A percentile compares a stretch with the other conserved stretches of the same genome.
Conservation (phyloP, 108 stramenopile species). For the Pseudonitzschia multistriata region DNA sequence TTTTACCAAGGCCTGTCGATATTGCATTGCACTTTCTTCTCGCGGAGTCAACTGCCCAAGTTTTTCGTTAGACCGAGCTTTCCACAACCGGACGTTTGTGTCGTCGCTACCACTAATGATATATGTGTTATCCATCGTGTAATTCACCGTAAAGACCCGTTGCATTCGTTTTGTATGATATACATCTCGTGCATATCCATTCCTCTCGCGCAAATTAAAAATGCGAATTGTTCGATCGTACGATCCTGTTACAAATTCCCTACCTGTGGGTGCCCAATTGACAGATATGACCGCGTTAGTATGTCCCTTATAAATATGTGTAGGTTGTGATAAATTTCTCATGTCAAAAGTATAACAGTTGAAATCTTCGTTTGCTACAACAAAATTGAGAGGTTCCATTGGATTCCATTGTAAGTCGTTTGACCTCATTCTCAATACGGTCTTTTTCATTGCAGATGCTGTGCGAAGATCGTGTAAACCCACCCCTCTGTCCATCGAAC, state of each 20-base stretch:
- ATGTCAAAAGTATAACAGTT: constrained; percentile 97
- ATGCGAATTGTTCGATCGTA: constrained; percentile 97
- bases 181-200: constrained; percentile 77
- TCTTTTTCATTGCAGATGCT: constrained; percentile 85
- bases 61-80: constrained; percentile 89
- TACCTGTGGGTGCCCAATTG: constrained; percentile 94
- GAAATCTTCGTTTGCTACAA: constrained; percentile 94
- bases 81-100: constrained; percentile 97
- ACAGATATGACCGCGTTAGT: constrained; percentile 94
- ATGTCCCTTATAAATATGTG: constrained; percentile 96
- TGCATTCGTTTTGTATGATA: constrained; percentile 99
- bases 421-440: constrained; percentile 86
- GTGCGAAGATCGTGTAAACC: constrained; percentile 93
- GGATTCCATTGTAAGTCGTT: constrained; percentile 99
- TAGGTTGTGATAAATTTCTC: constrained; percentile 85
- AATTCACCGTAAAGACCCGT: constrained; percentile 93
- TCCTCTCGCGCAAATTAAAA: constrained; percentile 59
- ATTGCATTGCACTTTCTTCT: constrained; percentile 85
- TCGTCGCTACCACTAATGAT: constrained; percentile 96
- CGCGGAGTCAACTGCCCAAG: constrained; percentile 83
- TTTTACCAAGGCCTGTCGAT: constrained; percentile 83
- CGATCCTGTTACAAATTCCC: constrained; percentile 93
- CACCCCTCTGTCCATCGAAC: constrained; percentile 88
- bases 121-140: constrained; percentile 90
- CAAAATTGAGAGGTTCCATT: constrained; percentile 98